Evolutionary conservation across 331 rosid genomes (phyloP), one percentile per base, ranked within the genome.

Genomic region (Prunus yedoensis): DNA sequence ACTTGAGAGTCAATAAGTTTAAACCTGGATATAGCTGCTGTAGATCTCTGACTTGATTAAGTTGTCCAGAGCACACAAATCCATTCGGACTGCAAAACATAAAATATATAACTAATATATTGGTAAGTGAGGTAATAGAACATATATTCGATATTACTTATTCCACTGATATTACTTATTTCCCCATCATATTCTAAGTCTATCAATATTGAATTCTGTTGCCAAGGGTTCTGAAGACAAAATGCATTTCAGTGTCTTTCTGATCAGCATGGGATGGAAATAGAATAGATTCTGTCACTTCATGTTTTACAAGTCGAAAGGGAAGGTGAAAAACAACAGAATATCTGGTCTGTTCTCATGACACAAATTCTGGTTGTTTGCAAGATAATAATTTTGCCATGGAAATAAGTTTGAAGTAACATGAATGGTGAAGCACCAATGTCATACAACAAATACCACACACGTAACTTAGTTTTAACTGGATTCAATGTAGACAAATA

Each of bases 1-100:
- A 46, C 50, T 58, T 47, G 16, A 15, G 12, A 41, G 46, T 21
- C 17, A 41, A 43, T 30, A 53, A 79, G 74, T 63, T 35, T 58
- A 70, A 75, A 93, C 98, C 96, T 93, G 98, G 68, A 91, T 79
- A 69, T 10, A 79, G 81, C 27, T 17, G 78, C 93, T 85, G 90
- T 93, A 93, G 81, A 90, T 38, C 80, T 76, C 89, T 7, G 35
- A 77, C 83, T 86, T 28, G 76, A 90, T 60, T 52, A 93, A 74
- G 38, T 1, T 0, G 81, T 89, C 95, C 30, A 85, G 18, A 92
- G 78, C 53, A 75, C 27, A 83, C 97, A 92, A 68, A 89, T 13
- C 80, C 82, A 65, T 77, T 85, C 87, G 10, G 86, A 84, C 97
- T 92, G 91, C 67, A 67, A 69, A 87, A 77, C 7, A 18, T 12